Percentiles rank a stretch among this genome's conserved stretches.
Conservation (phyloP, 2,329 filamentous ascomycete genomes). For the Chrysosporium queenslandicum region DNA sequence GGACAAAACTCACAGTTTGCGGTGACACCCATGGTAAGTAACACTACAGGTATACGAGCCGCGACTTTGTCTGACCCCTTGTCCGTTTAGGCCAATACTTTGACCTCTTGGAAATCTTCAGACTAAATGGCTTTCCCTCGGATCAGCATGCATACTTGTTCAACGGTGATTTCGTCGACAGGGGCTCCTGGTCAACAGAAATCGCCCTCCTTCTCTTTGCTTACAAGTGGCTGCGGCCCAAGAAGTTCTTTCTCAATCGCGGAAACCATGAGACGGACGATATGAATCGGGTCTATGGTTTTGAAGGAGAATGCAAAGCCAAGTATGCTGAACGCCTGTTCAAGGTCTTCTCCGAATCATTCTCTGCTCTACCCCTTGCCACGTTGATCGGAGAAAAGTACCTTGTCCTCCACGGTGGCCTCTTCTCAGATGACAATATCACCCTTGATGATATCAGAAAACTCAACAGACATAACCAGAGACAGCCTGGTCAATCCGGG, state of each 20-base stretch:
- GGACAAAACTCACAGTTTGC: slow-evolving; percentile 78
- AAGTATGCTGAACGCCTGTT: slow-evolving; percentile 96
- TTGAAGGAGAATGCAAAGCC: slow-evolving; percentile 94
- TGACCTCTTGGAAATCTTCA: slow-evolving; percentile 92
- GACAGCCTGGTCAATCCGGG: slow-evolving; percentile 83
- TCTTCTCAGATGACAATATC: slow-evolving; percentile 89
- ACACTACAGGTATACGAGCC: neutral
- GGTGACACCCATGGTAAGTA: slow-evolving; percentile 84
- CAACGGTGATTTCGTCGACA: slow-evolving; percentile 97
- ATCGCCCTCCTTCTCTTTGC: slow-evolving; percentile 88
- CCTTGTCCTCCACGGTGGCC: slow-evolving; percentile 83
- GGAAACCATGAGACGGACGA: slow-evolving; percentile 98
- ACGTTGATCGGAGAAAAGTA: slow-evolving; percentile 86
- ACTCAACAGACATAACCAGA: slow-evolving; percentile 78
- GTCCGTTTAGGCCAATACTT: slow-evolving; percentile 74
- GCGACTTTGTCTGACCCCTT: slow-evolving; percentile 3
- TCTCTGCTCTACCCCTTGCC: slow-evolving; percentile 84
- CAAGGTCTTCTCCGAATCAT: slow-evolving; percentile 96
- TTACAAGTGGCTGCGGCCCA: slow-evolving; percentile 89
- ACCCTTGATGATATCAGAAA: slow-evolving; percentile 90
- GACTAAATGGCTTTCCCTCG: slow-evolving; percentile 72
- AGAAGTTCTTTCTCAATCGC: slow-evolving; percentile 85
- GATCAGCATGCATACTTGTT: slow-evolving; percentile 91
- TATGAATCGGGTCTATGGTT: slow-evolving; percentile 98
- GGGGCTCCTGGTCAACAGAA: slow-evolving; percentile 96